These are phyloP conservation scores for Chaetomium tenue DNA, from an alignment of 495 filamentous ascomycete genomes.

Conservation along the genomic window DNA sequence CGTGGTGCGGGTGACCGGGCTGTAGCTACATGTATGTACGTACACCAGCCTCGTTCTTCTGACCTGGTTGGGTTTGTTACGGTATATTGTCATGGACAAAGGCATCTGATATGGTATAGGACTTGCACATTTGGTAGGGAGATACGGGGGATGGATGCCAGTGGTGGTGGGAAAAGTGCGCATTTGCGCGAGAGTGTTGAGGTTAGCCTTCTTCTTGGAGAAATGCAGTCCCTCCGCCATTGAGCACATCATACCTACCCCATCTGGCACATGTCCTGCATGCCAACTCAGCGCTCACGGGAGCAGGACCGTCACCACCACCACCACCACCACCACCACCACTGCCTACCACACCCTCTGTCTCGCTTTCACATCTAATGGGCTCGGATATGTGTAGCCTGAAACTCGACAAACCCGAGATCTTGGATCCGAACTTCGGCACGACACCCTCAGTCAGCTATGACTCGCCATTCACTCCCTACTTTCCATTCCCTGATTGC, in stretches of 20 bases:
- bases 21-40: no score
- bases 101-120: not conserved
- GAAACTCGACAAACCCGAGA: not conserved
- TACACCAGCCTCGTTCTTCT: not conserved
- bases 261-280: not conserved
- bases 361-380: not conserved
- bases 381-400: not conserved
- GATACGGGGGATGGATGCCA: not conserved
- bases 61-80: not conserved
- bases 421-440: not conserved
- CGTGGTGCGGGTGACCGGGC: not conserved
- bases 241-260: not conserved
- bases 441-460: not conserved
- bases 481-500: no score
- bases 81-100: not conserved
- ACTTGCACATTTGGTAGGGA: not conserved
- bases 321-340: not conserved
- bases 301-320: not conserved
- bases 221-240: not conserved
- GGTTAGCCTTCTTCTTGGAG: not conserved
- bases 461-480: no score
- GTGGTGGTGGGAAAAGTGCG: not conserved
- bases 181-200: not conserved
- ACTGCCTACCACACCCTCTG: not conserved
- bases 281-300: slow-evolving; percentile 19